Base-by-base conservation (phyloP, 306 rosid genomes). In the Glycyrrhiza uralensis region DNA sequence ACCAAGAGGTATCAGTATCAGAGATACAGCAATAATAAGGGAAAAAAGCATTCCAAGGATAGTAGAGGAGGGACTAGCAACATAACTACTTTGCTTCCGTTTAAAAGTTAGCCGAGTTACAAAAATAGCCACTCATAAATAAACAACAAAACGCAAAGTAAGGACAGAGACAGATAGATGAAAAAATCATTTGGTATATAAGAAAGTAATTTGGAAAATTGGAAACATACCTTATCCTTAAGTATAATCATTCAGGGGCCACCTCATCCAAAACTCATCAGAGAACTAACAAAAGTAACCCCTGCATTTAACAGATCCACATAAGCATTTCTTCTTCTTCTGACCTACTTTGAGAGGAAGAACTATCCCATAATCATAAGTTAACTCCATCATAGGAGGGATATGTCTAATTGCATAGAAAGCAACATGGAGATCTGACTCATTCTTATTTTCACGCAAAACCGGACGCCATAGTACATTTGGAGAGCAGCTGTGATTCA, bases 401-500 rank as follows among this genome's bases (percentile, higher is more conserved):
- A 93, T 84, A 66, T 93, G 96, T 51, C 84, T 79, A 55, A 85
- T 76, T 20, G 96, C 87, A 79, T 55, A 85, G 77, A 93, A 93
- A 5, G 90, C 90, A 74, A 93, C 74, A 73, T 87, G 98, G 32
- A 87, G 80, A 85, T 93, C 96, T 15, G 86, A 66, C 62, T 81
- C 89, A 12, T 68, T 55, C 75, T 81, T 87, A 61, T 85, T 86
- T 83, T 84, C 93, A 5, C 89, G 93, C 9, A 83, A 45, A 35
- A 90, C 73, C 5, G 92, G 89, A 82, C 87, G 96, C 97, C 98
- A 93, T 19, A 77, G 60, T 32, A 93, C 86, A 81, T 85, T 93
- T 7, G 98, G 98, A 69, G 88, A 77, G 80, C 98, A 93, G 85
- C 97, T 87, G 79, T 93, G 98, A 77, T 93, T 93, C 96, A 93